Conservation (phyloP, 2,329 filamentous ascomycete genomes). For the Tricladium varicosporioides region DNA sequence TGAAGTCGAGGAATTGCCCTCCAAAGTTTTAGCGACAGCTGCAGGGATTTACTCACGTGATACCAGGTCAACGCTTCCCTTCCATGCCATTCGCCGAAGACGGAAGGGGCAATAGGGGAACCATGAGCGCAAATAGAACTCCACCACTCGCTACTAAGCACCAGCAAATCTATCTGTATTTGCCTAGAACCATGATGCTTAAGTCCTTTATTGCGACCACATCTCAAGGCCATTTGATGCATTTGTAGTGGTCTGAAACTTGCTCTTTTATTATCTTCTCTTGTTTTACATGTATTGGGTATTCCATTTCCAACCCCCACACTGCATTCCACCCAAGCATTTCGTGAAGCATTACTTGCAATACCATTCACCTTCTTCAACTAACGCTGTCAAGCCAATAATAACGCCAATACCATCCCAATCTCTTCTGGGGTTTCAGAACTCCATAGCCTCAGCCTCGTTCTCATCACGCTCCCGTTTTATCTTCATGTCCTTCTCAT, state of each 20-base stretch:
- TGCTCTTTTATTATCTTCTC: too few species aligned
- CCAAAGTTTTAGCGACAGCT: background rate
- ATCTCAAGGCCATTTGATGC: too few species aligned
- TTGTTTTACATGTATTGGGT: too few species aligned
- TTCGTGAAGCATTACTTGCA: background rate
- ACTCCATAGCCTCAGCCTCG: constrained; percentile 58
- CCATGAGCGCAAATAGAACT: too few species aligned
- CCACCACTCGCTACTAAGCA: too few species aligned
- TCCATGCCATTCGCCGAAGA: too few species aligned
- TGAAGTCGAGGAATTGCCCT: constrained; percentile 4
- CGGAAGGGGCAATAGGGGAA: too few species aligned
- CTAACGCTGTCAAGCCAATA: background rate
- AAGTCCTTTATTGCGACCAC: too few species aligned
- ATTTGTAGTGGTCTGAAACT: too few species aligned
- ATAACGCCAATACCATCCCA: background rate
- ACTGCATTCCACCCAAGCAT: background rate
- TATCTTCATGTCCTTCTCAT: constrained; percentile 56
- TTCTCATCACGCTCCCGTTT: constrained; percentile 50
- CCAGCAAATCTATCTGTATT: too few species aligned
- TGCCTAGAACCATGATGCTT: too few species aligned
- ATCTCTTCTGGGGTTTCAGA: constrained; percentile 38
- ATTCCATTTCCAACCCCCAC: background rate
- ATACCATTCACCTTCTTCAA: background rate
- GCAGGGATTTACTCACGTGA: background rate
- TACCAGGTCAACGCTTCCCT: background rate